Evolutionary conservation across 2,329 filamentous ascomycete genomes (phyloP).

Genomic region (Paecilomyces sp.): DNA sequence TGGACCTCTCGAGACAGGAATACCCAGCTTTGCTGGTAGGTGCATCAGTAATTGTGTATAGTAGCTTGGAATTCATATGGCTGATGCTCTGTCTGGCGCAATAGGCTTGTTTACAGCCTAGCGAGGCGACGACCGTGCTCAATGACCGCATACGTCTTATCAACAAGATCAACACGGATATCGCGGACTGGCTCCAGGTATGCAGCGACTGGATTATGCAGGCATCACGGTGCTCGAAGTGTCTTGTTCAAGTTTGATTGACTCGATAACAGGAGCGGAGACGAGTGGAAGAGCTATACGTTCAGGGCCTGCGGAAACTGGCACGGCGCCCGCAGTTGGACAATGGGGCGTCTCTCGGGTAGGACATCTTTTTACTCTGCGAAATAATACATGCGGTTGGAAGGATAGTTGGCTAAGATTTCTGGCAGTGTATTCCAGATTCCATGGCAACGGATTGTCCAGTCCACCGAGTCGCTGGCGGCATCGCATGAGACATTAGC

Average conservation of each 20-base stretch:
- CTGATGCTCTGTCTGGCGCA: constrained; percentile 8
- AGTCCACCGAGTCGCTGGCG: constrained; percentile 72
- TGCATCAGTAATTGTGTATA: constrained; percentile 7
- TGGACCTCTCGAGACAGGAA: constrained; percentile 77
- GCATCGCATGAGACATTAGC: constrained; percentile 76
- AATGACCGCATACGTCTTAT: constrained; percentile 85
- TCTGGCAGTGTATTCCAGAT: constrained; percentile 69
- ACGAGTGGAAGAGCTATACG: constrained; percentile 85
- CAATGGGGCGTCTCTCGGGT: constrained; percentile 78
- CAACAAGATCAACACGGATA: constrained; percentile 75
- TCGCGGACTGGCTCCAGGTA: constrained; percentile 97
- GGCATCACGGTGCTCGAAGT: not conserved
- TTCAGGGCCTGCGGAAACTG: constrained; percentile 72
- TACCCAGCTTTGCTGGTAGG: constrained; percentile 93
- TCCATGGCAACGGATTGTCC: constrained; percentile 83
- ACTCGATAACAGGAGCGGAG: constrained; percentile 66
- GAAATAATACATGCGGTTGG: not conserved
- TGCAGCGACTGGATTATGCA: constrained; percentile 14
- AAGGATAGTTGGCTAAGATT: constrained; percentile 1
- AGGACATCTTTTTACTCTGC: constrained; percentile 29
- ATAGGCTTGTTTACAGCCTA: constrained; percentile 72
- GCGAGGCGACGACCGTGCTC: constrained; percentile 72
- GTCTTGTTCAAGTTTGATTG: not conserved
- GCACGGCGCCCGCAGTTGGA: constrained; percentile 67
- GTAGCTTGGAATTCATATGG: constrained; percentile 13